Conservation (phyloP, 345 rosid genomes). For the Geranium rotundifolium region DNA sequence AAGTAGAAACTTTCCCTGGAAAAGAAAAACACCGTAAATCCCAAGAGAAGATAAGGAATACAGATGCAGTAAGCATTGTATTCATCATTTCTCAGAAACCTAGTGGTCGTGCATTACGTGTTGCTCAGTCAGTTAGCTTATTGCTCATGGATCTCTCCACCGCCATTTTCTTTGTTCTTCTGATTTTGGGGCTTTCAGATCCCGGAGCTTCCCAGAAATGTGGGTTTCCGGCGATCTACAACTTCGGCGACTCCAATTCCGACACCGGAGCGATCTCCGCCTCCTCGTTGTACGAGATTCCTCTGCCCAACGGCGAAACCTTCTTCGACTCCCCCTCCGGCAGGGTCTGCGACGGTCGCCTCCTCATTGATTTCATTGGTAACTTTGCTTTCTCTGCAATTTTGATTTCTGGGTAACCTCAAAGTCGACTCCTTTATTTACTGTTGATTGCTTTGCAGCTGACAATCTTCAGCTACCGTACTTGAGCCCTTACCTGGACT, state of each 20-base stretch:
- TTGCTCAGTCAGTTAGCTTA: not conserved
- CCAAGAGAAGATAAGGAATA: too few species aligned
- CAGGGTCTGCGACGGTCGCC: constrained; percentile 63
- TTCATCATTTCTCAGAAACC: not conserved
- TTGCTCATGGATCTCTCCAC: not conserved
- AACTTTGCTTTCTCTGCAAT: constrained; percentile 2
- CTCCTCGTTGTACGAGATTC: constrained; percentile 17
- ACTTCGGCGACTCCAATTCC: constrained; percentile 69
- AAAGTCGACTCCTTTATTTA: not conserved
- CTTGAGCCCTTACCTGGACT: constrained; percentile 53
- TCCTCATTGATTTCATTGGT: constrained; percentile 49
- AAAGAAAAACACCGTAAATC: too few species aligned
- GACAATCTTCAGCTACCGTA: constrained; percentile 46
- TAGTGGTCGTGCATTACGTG: not conserved
- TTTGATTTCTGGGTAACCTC: not conserved
- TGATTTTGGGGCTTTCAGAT: not conserved
- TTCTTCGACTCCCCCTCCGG: constrained; percentile 39
- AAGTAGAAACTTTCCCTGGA: too few species aligned
- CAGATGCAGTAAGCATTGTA: not conserved
- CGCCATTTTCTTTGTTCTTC: not conserved
- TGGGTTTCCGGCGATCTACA: constrained; percentile 14
- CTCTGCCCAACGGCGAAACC: constrained; percentile 33
- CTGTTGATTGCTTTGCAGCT: constrained; percentile 26
- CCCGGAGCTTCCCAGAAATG: not conserved
- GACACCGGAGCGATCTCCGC: constrained; percentile 53